Base-by-base conservation (phyloP, 306 rosid genomes). In the Begonia loranthoides region DNA sequence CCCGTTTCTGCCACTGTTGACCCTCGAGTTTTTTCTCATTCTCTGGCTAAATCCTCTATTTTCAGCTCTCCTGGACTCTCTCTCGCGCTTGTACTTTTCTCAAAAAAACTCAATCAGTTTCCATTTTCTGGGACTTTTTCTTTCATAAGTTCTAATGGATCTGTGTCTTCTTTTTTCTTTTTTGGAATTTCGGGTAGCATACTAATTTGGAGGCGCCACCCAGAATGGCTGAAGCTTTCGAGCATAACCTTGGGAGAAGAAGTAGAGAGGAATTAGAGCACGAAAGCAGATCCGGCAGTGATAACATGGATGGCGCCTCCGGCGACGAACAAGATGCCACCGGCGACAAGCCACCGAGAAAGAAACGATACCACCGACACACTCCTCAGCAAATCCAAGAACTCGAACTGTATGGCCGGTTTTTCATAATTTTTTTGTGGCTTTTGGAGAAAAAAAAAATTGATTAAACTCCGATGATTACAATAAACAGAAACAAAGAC, bases 361-460 rank as follows among this genome's bases (percentile, higher is more conserved):
- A 92, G 24, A 92, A 92, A 28, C 79, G 99, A 0, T 92, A 92
- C 75, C 99, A 92, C 99, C 96, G 99, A 74, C 99, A 92, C 74
- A 92, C 99, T 10, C 99, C 99, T 69, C 99, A 92, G 68, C 99
- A 90, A 72, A 90, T 90, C 64, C 99, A 90, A 80, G 99, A 90
- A 28, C 99, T 90, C 47, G 99, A 92, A 86, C 11, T 81, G 99
- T 92, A 81, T 49, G 61, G 15, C 22, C 15, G 3, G 4, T 45
- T 50, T 22, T 50, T 34, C 21, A 48, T 22, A n/a, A 33, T 52
- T 19, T 12, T 21, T 12, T 8, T 44, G 9, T 41, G 14, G 55
- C 15, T n/a, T 49, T 21, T 24, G 22, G 3, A 19, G 22, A 19
- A 19, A 19, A 19, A 19, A 19, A 19, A 19, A 19, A 19, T 19